Percentiles rank a stretch among this genome's conserved stretches.
Evolutionary conservation across 495 filamentous ascomycete genomes (phyloP).

Genomic region (Hyaloscypha hepaticicola): DNA sequence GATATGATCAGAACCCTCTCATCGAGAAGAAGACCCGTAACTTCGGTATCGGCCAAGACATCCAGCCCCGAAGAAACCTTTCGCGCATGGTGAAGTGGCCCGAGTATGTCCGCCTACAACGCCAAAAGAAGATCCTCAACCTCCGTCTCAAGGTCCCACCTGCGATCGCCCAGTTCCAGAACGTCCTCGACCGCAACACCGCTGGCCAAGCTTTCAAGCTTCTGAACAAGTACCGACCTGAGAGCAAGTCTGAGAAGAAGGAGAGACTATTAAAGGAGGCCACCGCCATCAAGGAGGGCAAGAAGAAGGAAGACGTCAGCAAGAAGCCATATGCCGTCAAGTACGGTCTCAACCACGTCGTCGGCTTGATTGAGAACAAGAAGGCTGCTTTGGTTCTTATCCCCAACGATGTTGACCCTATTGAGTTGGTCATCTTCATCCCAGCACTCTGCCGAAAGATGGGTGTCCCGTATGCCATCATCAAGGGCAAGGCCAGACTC

Average conservation of each 20-base stretch:
- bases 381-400: conserved; percentile 98
- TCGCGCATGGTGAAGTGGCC: conserved; percentile 99
- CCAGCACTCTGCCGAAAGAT: conserved; percentile 99
- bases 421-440: conserved; percentile 98
- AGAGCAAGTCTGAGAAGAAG: conserved; percentile 99
- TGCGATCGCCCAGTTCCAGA: conserved; percentile 95
- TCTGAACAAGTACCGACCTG: conserved; percentile 98
- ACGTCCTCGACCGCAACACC: conserved; percentile 96
- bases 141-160: conserved; percentile 98
- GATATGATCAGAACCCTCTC: conserved; percentile 81
- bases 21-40: conserved; percentile 97
- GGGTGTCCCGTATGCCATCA: conserved; percentile 98
- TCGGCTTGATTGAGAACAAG: conserved; percentile 99
- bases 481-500: conserved; percentile 99
- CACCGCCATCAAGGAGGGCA: conserved; percentile 92
- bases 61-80: conserved; percentile 96
- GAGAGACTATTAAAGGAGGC: conserved; percentile 98
- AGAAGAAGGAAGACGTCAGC: conserved; percentile 99
- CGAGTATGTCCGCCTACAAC: conserved; percentile 96
- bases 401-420: conserved; percentile 99
- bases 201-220: conserved; percentile 97
- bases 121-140: conserved; percentile 99
- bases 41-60: conserved; percentile 98
- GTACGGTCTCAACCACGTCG: conserved; percentile 99
- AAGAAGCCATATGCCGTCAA: conserved; percentile 99